Base-by-base conservation (phyloP, 768 basidiomycete species). In the Leccinum subtestaceum region DNA sequence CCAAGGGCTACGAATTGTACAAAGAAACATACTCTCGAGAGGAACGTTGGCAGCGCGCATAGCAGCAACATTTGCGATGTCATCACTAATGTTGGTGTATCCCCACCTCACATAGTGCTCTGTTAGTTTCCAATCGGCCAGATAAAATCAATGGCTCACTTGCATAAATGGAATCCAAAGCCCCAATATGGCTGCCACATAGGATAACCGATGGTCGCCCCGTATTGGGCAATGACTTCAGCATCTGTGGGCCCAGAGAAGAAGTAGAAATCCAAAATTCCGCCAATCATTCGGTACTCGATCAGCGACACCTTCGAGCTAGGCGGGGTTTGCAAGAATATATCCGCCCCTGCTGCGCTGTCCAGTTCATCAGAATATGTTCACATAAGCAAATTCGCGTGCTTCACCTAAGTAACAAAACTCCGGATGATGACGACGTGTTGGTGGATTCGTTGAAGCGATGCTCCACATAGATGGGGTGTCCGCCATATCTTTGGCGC, bases 251-350 rank as follows among this genome's bases (percentile, higher is more conserved):
- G 59, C 0, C 87, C 87, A 17, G 84, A 82, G 68, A 91, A 80
- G 74, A 89, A 91, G 76, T 91, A 91, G 62, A 92, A 84, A 72
- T 91, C 87, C 32, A 92, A 74, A 0, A 84, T 85, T 17, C 91
- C 90, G 5, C 91, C 90, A 49, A 93, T 74, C 69, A 85, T 75
- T 49, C 90, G 78, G 67, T 92, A 93, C 63, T 93, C 78, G 23
- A 93, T 77, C 4, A 89, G 74, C 1, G 87, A 88, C 11, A 77
- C 75, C n/a, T 75, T 72, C 1, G 85, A 81, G 25, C 65, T 71
- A 7, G 77, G 78, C 31, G 84, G 90, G 5, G 82, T 87, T 60
- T 81, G 75, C 52, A 92, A 79, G 43, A 91, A 72, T 60, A 88
- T 83, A 65, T 93, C 90, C 25, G 86, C 81, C 4, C 88, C 89